Percentiles rank a stretch among this genome's conserved stretches.
Conservation (phyloP, 23 red algal genomes). For the Gracilaria domingensis region DNA sequence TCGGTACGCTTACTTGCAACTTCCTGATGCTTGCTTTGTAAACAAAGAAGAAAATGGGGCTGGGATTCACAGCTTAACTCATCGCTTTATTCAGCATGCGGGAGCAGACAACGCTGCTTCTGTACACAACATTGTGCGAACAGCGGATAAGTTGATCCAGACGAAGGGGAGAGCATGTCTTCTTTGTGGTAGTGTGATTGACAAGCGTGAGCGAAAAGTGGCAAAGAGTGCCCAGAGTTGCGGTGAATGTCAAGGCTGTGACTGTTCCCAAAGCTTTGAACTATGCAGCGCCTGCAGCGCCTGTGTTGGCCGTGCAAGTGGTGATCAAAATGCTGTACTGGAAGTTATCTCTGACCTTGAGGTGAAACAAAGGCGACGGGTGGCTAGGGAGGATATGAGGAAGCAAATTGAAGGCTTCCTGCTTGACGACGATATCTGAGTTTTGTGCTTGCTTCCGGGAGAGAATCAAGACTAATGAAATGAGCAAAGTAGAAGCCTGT, state of each 20-base stretch:
- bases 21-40: constrained; percentile 4
- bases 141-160: constrained; percentile 30
- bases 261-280: background rate
- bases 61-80: background rate
- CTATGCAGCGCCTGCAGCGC: background rate
- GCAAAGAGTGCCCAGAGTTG: background rate
- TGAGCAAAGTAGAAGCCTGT: background rate
- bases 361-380: background rate
- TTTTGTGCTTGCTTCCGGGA: background rate
- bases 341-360: background rate
- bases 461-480: background rate
- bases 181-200: background rate
- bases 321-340: background rate
- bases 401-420: constrained; percentile 37
- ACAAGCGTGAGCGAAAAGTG: background rate
- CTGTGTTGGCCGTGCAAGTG: constrained; percentile 8
- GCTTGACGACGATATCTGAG: background rate
- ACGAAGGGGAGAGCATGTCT: background rate
- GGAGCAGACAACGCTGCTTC: constrained; percentile 25
- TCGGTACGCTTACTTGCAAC: constrained; percentile 38
- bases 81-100: constrained; percentile 31
- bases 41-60: background rate
- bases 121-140: constrained; percentile 51
- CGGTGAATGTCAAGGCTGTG: constrained; percentile 11
- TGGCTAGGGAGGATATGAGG: constrained; percentile 6